Base-by-base conservation (phyloP, 768 basidiomycete genomes). In the Dictyophora rubrovolvata region DNA sequence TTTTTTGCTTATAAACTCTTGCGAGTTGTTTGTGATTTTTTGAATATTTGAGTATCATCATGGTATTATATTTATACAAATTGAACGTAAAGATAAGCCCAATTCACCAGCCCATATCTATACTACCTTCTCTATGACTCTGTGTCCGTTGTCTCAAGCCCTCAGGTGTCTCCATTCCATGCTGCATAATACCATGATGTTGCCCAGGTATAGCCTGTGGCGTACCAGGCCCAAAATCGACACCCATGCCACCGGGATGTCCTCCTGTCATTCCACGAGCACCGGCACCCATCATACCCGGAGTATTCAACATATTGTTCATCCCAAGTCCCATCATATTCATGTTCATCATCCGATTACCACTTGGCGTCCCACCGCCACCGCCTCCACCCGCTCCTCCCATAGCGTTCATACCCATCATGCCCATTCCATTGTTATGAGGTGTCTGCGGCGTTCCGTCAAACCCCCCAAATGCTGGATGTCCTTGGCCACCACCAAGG, bases 81-180 rank as follows among this genome's bases (percentile, higher is more conserved):
- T 7, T 28, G 28, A 28, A 28, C 28, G 4, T 3, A 7, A 28
- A 28, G 7, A 28, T 28, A 28, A n/a, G n/a, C n/a, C n/a, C 28
- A 28, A 28, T 28, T 28, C 34, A 59, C 57, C 57, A 59, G 6
- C 57, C 49, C 57, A 56, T 56, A 16, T 53, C 57, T 4, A 33
- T 9, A 16, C 52, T 18, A 12, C 48, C 57, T 8, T 59, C 57
- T 12, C 50, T 47, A 20, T 59, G 57, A 50, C 57, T 59, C 23
- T 48, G 50, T n/a, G 57, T 52, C 16, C 57, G 22, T 18, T 33
- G 48, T 28, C 57, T 22, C 48, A 51, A n/a, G 10, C 36, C 35
- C 5, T 47, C 34, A 14, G 57, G 57, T 12, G 57, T 59, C 9
- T 59, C 57, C 16, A 42, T 14, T 12, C 42, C 42, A 12, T 42